A percentile compares a stretch with the other conserved stretches of the same genome.
Conservation (phyloP, 2,329 filamentous ascomycete species). For the Mycosphaerelloides madeirae region DNA sequence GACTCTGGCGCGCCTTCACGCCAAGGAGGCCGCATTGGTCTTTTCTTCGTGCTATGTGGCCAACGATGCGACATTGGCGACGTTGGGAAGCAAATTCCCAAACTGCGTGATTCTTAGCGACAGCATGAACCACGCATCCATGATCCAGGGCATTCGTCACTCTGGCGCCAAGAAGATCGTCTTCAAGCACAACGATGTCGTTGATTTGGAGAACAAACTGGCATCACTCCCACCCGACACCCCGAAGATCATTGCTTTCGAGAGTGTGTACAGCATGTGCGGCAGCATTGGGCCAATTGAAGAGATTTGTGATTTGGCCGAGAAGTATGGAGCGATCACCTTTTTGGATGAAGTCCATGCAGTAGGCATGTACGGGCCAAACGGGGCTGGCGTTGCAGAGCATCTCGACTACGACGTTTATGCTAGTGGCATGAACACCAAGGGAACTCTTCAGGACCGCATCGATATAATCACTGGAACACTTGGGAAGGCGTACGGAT, state of each 20-base stretch:
- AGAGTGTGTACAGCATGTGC: constrained; percentile 99
- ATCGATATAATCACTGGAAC: constrained; percentile 98
- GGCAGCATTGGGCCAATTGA: constrained; percentile 94
- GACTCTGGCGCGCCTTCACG: constrained; percentile 79
- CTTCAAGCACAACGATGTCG: constrained; percentile 97
- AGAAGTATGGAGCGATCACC: constrained; percentile 96
- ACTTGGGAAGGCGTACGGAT: constrained; percentile 94
- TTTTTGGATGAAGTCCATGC: constrained; percentile 98
- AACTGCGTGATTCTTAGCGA: constrained; percentile 98
- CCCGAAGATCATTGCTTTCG: constrained; percentile 97
- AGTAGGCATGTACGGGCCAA: constrained; percentile 97
- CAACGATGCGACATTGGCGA: constrained; percentile 94
- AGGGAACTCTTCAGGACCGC: constrained; percentile 88
- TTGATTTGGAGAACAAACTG: constrained; percentile 85
- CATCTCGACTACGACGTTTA: constrained; percentile 93
- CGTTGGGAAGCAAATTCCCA: constrained; percentile 91
- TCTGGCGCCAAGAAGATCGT: constrained; percentile 96
- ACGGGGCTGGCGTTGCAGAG: constrained; percentile 92
- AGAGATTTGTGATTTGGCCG: constrained; percentile 89
- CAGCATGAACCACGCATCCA: constrained; percentile 94
- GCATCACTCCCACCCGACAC: constrained; percentile 77
- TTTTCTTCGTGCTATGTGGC: constrained; percentile 98
- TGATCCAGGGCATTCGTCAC: constrained; percentile 98
- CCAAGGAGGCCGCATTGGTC: constrained; percentile 86
- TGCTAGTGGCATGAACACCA: constrained; percentile 65